Base-by-base conservation (phyloP, 805 yeast genomes). In the Yamadazyma akitaensis region DNA sequence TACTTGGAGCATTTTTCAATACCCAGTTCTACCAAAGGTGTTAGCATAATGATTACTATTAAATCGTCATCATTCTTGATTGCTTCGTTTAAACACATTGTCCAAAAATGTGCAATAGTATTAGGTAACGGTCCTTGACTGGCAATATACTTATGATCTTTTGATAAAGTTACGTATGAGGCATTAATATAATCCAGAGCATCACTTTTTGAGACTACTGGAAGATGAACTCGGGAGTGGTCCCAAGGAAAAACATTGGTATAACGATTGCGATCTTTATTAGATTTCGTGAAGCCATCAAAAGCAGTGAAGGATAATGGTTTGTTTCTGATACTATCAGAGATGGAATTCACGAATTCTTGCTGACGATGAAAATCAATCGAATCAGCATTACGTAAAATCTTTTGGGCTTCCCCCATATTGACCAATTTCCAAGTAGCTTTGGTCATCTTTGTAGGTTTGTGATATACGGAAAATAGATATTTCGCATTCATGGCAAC, bases 41-140 rank as follows among this genome's bases (percentile, higher is more conserved):
- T 72, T 31, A 72, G 64, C 77, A 72, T 72, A 10, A 65, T 66
- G 3, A 72, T 56, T 1, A 68, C 53, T 1, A 70, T 51, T 7
- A 49, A 39, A 45, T 63, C 64, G 17, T 59, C 59, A 9, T 51
- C 44, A 13, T 63, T 60, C 26, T 45, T 46, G 33, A 56, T 62
- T 5, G 72, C 60, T 49, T 70, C 68, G 38, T 62, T 44, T 47
- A 53, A 70, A 32, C 72, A 67, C 77, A 72, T 72, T 33, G 72
- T 63, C 82, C 82, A 78, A 54, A 79, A 79, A 40, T 72, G 72
- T 35, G 61, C 65, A 13, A 59, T 54, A 1, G 81, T 77, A 13
- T 46, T 40, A 0, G 48, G 40, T n/a, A 71, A 58, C 2, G 82
- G 82, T 1, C 92, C 95, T 57, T 86, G 95, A 1, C 85, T 72